Evolutionary conservation across 352 stramenopile genomes (phyloP), one percentile per base, ranked within the genome.

Genomic region (Phytophthora hybrid): DNA sequence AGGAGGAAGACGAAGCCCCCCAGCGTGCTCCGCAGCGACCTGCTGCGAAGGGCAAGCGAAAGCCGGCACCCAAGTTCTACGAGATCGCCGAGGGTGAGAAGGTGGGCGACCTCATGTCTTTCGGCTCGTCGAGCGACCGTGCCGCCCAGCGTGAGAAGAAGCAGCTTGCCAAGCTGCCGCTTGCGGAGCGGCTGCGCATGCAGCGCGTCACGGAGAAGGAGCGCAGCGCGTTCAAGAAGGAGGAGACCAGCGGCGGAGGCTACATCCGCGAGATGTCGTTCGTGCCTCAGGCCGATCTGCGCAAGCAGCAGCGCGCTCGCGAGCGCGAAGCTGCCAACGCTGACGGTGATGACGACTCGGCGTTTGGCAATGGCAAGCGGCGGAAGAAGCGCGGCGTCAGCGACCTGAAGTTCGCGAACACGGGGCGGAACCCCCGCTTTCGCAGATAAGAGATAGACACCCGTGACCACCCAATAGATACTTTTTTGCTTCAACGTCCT

Each of bases 241-340:
- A 93, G 58, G 86, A 95, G 56, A 90, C 73, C 46, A 79, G 73
- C 16, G 77, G 84, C 51, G 87, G 87, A 54, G 83, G 87, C n/a
- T 94, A 94, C 80, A 86, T 93, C 71, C 88, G 89, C 62, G 87
- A 94, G 71, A 93, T 94, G 86, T 92, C 86, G 14, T 94, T 93
- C 62, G 80, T 93, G 11, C 88, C 85, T 0, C 66, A 91, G 66
- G 86, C 83, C 47, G 88, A 93, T 46, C 49, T 88, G 55, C 65
- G 69, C 11, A 89, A 88, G 71, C 83, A 92, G 66, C 74, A 88
- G 55, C 78, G 78, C 37, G 78, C 79, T 59, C 73, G 67, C 1
- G 74, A 85, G 16, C 75, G 67, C 5, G 65, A 69, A 37, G 66
- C 65, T 31, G 63, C 26, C 8, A 70, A 70, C 10, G 56, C 41